phyloP scores from a whole-genome alignment of 495 filamentous ascomycete genomes.

The Halenospora varia region DNA sequence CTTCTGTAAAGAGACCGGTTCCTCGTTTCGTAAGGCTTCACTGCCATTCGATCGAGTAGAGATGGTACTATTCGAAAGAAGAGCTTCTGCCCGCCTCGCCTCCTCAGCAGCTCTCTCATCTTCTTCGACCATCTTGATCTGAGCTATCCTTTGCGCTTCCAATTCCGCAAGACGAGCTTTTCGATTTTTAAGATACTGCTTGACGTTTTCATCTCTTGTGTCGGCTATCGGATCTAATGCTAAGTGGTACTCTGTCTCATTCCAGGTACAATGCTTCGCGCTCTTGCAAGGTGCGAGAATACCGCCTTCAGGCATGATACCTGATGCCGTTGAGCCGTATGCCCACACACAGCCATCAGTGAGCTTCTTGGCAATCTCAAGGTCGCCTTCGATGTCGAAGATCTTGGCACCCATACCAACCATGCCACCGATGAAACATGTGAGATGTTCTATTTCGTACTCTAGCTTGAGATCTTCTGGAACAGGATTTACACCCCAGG shows the following conservation, averaged over 20 bases:
- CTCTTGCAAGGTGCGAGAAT: constrained; percentile 63
- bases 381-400: constrained; percentile 73
- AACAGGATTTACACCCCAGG: constrained; percentile 34
- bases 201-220: constrained; percentile 34
- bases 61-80: too few relatives aligned
- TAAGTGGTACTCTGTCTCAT: constrained; percentile 60
- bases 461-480: constrained; percentile 34
- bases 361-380: constrained; percentile 77
- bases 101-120: constrained; percentile 5
- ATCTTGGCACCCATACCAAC: constrained; percentile 83
- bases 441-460: constrained; percentile 70
- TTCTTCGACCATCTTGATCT: background rate
- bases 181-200: constrained; percentile 32
- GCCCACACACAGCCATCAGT: constrained; percentile 95
- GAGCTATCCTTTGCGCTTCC: background rate
- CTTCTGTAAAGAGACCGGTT: constrained; percentile 17
- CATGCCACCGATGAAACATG: constrained; percentile 94
- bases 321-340: constrained; percentile 73
- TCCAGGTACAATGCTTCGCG: constrained; percentile 65
- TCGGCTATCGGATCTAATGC: constrained; percentile 47
- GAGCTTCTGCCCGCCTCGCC: background rate
- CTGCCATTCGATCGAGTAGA: too few relatives aligned
- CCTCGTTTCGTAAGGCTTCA: constrained; percentile 7
- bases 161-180: constrained; percentile 13
- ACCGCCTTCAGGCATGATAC: constrained; percentile 88